phyloP scores from a whole-genome alignment of 1,139 yeast genomes.

The Lipomyces yarrowii region DNA sequence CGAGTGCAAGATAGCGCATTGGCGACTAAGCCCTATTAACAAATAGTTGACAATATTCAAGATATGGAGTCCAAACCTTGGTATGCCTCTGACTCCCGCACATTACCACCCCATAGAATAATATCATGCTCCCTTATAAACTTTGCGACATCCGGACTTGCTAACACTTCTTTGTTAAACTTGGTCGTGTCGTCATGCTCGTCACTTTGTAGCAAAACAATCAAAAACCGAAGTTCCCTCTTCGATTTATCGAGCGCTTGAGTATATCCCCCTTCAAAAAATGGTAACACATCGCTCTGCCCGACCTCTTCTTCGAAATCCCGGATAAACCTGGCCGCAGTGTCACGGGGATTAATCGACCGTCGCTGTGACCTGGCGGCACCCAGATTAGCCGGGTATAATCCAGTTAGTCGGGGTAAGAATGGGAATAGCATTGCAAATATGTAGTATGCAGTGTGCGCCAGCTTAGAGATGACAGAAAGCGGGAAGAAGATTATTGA shows the following conservation, averaged over 20 bases:
- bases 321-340: conserved; percentile 46
- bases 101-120: conserved; percentile 87
- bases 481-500: conserved; percentile 42
- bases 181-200: conserved; percentile 63
- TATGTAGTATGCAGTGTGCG: conserved; percentile 41
- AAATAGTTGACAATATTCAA: not conserved
- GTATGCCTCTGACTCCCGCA: conserved; percentile 76
- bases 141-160: conserved; percentile 55
- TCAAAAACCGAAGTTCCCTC: conserved; percentile 65
- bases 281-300: conserved; percentile 23
- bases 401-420: conserved; percentile 44
- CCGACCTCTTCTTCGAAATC: conserved; percentile 47
- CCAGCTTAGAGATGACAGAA: conserved; percentile 39
- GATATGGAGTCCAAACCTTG: conserved; percentile 45
- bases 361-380: conserved; percentile 41
- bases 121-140: conserved; percentile 56
- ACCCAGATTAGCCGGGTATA: conserved; percentile 42
- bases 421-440: conserved; percentile 43
- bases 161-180: conserved; percentile 60
- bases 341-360: conserved; percentile 45
- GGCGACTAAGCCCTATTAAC: conserved; percentile 50
- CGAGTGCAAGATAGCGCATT: conserved; percentile 71
- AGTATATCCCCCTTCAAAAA: conserved; percentile 71
- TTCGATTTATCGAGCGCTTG: conserved; percentile 73
- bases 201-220: conserved; percentile 74